Conservation (phyloP, 2,329 filamentous ascomycete genomes). For the Stenocarpella maydis region DNA sequence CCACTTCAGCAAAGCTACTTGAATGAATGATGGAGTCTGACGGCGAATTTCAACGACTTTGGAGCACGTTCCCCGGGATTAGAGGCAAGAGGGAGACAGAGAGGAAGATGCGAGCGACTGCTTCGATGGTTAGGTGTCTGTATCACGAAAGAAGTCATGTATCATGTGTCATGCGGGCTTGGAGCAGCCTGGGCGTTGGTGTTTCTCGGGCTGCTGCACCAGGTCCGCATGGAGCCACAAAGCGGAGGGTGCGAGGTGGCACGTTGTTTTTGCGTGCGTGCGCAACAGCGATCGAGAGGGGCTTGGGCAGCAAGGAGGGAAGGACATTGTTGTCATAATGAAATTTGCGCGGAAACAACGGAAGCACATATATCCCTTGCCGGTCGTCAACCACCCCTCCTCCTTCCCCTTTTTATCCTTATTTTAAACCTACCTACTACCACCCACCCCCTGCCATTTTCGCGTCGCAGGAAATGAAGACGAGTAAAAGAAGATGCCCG, state of each 20-base stretch:
- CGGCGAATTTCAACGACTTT: conserved; percentile 27
- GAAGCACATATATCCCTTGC: conserved; percentile 36
- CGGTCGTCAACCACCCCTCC: conserved; percentile 21
- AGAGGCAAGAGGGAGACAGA: conserved; percentile 23
- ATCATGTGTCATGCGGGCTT: conserved; percentile 14
- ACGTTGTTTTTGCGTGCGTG: conserved; percentile 9
- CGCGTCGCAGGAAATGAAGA: background rate
- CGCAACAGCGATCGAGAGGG: conserved; percentile 7
- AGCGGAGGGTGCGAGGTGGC: conserved; percentile 9
- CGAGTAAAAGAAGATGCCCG: background rate
- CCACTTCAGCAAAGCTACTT: conserved; percentile 13
- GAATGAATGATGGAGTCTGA: conserved; percentile 13
- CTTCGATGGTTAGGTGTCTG: conserved; percentile 28
- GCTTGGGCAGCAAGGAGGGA: conserved; percentile 5
- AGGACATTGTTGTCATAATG: conserved; percentile 34
- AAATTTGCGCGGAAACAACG: conserved; percentile 34
- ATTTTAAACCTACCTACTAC: background rate
- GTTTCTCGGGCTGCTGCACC: background rate
- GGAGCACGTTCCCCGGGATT: conserved; percentile 14
- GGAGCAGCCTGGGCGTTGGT: background rate
- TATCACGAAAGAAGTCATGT: conserved; percentile 33
- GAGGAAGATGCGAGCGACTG: conserved; percentile 22
- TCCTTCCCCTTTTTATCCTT: too few relatives aligned
- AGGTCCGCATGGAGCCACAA: conserved; percentile 3
- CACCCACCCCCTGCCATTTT: background rate